These are phyloP conservation scores for Vitis amurensis DNA, from an alignment of 164 flowering plant genomes.

Conservation along the genomic window DNA sequence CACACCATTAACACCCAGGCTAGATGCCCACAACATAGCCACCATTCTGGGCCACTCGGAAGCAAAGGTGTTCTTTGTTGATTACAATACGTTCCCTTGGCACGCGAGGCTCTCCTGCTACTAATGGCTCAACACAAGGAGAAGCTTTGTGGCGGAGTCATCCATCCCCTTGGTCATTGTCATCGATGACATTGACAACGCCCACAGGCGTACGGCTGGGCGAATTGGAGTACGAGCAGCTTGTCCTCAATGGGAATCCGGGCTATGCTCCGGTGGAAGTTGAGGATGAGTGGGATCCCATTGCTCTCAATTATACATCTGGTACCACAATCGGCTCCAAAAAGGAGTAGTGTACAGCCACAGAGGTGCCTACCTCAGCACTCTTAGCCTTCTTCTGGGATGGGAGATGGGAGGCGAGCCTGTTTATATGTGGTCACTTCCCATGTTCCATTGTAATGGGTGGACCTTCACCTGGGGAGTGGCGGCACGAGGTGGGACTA, in stretches of 20 bases:
- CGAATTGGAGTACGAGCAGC: conserved; percentile 66
- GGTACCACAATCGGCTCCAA: conserved; percentile 86
- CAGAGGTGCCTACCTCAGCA: conserved; percentile 78
- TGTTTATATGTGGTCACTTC: conserved; percentile 89
- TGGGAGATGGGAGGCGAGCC: conserved; percentile 80
- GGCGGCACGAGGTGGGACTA: conserved; percentile 93
- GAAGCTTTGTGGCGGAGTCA: neutral
- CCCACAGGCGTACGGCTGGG: conserved; percentile 61
- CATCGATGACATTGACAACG: conserved; percentile 57
- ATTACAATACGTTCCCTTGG: conserved; percentile 49
- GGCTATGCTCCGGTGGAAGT: conserved; percentile 15
- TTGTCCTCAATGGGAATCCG: conserved; percentile 48
- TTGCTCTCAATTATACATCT: conserved; percentile 81
- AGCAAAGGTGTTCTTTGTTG: conserved; percentile 78
- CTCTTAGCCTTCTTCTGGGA: conserved; percentile 62
- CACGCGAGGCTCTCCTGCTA: conserved; percentile 47
- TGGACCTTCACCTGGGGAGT: conserved; percentile 97
- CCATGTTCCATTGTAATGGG: conserved; percentile 98
- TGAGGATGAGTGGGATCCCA: conserved; percentile 78
- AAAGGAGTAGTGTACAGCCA: conserved; percentile 94
- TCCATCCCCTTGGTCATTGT: conserved; percentile 49
- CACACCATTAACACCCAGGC: conserved; percentile 18
- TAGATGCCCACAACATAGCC: conserved; percentile 64
- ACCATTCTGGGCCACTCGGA: conserved; percentile 77
- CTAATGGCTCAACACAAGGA: conserved; percentile 15